Evolutionary conservation across 345 rosid genomes (phyloP).

Genomic region (Mallotus nudiflorus): DNA sequence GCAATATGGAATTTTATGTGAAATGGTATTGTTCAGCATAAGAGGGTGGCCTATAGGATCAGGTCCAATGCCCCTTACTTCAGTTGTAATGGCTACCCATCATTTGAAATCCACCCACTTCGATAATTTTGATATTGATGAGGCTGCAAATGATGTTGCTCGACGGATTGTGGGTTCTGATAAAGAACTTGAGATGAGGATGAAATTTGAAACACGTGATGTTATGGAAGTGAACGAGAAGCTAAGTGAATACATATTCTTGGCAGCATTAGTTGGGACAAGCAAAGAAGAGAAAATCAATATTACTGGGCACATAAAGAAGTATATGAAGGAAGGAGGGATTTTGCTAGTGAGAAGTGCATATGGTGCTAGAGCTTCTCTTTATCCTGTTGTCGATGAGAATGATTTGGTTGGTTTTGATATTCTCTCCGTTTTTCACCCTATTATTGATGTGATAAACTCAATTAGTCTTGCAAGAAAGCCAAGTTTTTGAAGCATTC

Average conservation of each 20-base stretch:
- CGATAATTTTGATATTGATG: conserved; percentile 41
- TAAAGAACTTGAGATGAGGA: conserved; percentile 32
- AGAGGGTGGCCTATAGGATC: conserved; percentile 43
- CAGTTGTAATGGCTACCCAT: conserved; percentile 38
- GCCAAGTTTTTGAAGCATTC: conserved; percentile 14
- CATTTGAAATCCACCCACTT: conserved; percentile 34
- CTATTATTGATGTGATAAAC: conserved; percentile 36
- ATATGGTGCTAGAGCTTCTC: conserved; percentile 40
- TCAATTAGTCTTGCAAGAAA: conserved; percentile 39
- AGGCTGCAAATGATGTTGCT: conserved; percentile 33
- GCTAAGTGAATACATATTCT: conserved; percentile 35
- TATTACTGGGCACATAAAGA: conserved; percentile 31
- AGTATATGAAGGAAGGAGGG: conserved; percentile 39
- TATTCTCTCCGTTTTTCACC: conserved; percentile 42
- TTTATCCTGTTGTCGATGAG: conserved; percentile 40
- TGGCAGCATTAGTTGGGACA: conserved; percentile 51
- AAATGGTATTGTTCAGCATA: conserved; percentile 31
- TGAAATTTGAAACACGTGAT: conserved; percentile 35
- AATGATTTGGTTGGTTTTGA: conserved; percentile 34
- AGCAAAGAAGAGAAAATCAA: conserved; percentile 31
- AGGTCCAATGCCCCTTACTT: conserved; percentile 50
- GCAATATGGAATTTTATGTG: conserved; percentile 28
- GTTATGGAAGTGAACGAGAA: conserved; percentile 36
- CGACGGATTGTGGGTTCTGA: conserved; percentile 26
- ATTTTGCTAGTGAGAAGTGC: conserved; percentile 43